A percentile compares a stretch with the other conserved stretches of the same genome.
These are phyloP conservation scores for Coniferiporia weirii DNA, from an alignment of 1,284 basidiomycete species.

Conservation along the genomic window DNA sequence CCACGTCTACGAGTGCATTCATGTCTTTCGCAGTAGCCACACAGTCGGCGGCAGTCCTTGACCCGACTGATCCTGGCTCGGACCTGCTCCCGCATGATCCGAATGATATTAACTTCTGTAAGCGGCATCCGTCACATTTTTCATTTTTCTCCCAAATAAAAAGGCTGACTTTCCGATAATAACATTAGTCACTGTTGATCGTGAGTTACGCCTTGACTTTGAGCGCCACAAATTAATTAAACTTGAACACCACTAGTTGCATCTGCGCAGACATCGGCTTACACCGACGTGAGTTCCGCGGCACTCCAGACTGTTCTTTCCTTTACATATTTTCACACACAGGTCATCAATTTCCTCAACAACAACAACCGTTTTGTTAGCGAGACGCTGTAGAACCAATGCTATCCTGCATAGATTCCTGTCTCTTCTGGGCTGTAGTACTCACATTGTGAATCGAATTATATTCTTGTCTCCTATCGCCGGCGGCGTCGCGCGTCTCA, in stretches of 20 bases:
- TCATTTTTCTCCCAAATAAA: neutral
- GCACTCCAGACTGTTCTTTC: neutral
- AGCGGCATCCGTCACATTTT: neutral
- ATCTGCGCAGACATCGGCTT: neutral
- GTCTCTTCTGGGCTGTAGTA: neutral
- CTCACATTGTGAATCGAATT: neutral
- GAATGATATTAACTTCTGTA: neutral
- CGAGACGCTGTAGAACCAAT: neutral
- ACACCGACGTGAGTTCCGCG: neutral
- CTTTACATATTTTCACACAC: neutral
- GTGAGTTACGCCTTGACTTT: neutral
- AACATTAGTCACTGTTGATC: neutral
- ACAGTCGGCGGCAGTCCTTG: neutral
- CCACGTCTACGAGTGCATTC: neutral
- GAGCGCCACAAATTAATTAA: neutral
- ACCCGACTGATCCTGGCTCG: neutral
- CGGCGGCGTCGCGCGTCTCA: neutral
- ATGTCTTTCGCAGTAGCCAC: neutral
- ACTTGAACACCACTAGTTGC: neutral
- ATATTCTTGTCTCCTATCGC: neutral
- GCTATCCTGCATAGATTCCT: neutral
- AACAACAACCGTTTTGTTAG: neutral
- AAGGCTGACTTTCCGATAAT: neutral
- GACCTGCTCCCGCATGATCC: neutral
- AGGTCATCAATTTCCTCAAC: neutral